Conservation (phyloP, 768 basidiomycete species). For the Cystofilobasidium bisporidii region DNA sequence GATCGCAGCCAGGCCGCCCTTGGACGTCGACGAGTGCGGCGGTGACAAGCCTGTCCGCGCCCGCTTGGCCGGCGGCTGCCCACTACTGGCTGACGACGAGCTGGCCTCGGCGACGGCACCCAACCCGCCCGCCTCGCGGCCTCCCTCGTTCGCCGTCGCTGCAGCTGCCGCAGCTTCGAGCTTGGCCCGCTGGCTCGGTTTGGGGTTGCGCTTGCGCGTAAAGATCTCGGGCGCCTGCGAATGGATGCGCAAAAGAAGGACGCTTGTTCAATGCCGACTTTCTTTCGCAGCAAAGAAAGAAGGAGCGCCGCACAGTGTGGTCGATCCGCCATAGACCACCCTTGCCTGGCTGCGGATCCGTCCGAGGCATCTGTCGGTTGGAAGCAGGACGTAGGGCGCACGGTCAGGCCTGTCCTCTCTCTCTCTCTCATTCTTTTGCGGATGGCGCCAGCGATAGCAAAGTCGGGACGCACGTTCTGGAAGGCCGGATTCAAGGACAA, state of each 20-base stretch:
- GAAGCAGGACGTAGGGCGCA: not conserved
- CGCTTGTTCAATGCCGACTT: too few species aligned
- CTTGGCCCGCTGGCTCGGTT: not conserved
- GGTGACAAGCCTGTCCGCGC: not conserved
- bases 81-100: not conserved
- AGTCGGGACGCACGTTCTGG: constrained; percentile 1
- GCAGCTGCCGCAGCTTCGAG: not conserved
- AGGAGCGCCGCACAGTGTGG: not conserved
- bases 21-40: not conserved
- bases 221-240: constrained; percentile 14
- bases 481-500: constrained; percentile 15
- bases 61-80: not conserved
- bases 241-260: too few species aligned
- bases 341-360: not conserved
- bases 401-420: not conserved
- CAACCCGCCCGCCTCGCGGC: not conserved
- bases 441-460: not conserved
- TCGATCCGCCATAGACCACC: constrained; percentile 14
- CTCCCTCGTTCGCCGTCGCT: too few species aligned
- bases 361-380: not conserved
- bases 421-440: too few species aligned
- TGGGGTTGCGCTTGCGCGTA: constrained; percentile 15
- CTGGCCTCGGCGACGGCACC: not conserved
- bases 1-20: not conserved
- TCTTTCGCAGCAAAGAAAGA: too few species aligned